Conservation (phyloP, 2,329 filamentous ascomycete genomes). For the Fusarium sp. region DNA sequence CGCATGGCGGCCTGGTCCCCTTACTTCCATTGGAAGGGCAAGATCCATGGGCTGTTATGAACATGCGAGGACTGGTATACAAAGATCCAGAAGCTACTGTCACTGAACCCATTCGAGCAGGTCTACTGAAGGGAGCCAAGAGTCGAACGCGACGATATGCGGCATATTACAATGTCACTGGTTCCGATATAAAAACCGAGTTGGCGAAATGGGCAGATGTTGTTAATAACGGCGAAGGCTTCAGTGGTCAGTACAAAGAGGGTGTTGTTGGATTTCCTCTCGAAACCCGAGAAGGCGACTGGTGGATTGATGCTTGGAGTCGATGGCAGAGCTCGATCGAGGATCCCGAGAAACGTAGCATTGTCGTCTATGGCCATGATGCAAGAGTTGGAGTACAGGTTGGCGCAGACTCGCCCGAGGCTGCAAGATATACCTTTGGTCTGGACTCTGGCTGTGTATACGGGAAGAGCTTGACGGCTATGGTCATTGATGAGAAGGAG, state of each 20-base stretch:
- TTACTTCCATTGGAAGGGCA: conserved; percentile 73
- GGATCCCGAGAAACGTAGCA: conserved; percentile 53
- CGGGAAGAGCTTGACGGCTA: conserved; percentile 54
- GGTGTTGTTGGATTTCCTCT: conserved; percentile 4
- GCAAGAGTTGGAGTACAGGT: conserved; percentile 70
- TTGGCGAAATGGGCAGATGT: background rate
- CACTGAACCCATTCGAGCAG: conserved; percentile 4
- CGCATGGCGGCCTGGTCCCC: conserved; percentile 84
- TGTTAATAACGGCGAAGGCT: background rate
- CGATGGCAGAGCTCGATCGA: conserved; percentile 24
- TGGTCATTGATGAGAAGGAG: conserved; percentile 7
- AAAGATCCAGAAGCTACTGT: conserved; percentile 38
- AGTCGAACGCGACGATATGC: conserved; percentile 15
- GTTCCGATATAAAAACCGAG: background rate
- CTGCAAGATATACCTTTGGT: conserved; percentile 75
- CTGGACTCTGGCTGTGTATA: conserved; percentile 83
- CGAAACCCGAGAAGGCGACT: conserved; percentile 26
- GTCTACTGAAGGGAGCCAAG: conserved; percentile 27
- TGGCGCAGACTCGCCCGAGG: conserved; percentile 32
- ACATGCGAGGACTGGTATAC: conserved; percentile 80
- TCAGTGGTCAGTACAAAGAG: background rate
- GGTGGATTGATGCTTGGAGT: conserved; percentile 36
- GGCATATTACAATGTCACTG: background rate
- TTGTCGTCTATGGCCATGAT: conserved; percentile 87
- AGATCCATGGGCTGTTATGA: conserved; percentile 83